These are phyloP conservation scores for Diddensiella transvaalensis DNA, from an alignment of 805 yeast species.

Conservation along the genomic window DNA sequence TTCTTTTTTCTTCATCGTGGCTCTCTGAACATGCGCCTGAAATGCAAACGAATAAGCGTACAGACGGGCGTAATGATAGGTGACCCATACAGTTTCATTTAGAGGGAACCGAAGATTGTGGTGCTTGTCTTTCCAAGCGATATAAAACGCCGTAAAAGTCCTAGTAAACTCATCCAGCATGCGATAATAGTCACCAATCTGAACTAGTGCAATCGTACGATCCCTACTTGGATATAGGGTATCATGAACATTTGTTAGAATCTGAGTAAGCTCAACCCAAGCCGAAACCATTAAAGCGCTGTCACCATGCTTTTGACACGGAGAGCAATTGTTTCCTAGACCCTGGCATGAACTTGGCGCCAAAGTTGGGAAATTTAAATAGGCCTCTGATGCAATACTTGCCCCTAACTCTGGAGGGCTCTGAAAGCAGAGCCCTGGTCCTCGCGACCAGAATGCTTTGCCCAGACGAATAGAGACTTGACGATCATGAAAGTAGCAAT, in stretches of 20 bases:
- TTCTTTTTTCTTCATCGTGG: constrained; percentile 3
- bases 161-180: constrained; percentile 25
- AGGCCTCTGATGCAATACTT: constrained; percentile 11
- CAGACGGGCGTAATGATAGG: constrained; percentile 20
- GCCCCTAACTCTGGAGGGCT: constrained; percentile 7
- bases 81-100: constrained; percentile 21
- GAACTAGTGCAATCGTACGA: constrained; percentile 23
- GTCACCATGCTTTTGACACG: constrained; percentile 12
- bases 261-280: constrained; percentile 24
- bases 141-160: constrained; percentile 21
- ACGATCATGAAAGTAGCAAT: constrained; percentile 25
- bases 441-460: constrained; percentile 25
- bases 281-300: constrained; percentile 21
- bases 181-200: constrained; percentile 24
- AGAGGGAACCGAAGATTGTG: constrained; percentile 16
- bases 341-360: constrained; percentile 3
- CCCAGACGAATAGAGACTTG: constrained; percentile 25
- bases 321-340: background rate
- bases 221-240: constrained; percentile 24
- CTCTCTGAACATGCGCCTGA: constrained; percentile 21
- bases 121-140: constrained; percentile 23
- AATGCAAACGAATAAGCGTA: constrained; percentile 26
- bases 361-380: constrained; percentile 24
- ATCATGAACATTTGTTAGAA: constrained; percentile 25
- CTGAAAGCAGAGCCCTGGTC: constrained; percentile 24